Evolutionary conservation across 2,329 filamentous ascomycete species (phyloP).

Genomic region (Dactylellina haptotyla): DNA sequence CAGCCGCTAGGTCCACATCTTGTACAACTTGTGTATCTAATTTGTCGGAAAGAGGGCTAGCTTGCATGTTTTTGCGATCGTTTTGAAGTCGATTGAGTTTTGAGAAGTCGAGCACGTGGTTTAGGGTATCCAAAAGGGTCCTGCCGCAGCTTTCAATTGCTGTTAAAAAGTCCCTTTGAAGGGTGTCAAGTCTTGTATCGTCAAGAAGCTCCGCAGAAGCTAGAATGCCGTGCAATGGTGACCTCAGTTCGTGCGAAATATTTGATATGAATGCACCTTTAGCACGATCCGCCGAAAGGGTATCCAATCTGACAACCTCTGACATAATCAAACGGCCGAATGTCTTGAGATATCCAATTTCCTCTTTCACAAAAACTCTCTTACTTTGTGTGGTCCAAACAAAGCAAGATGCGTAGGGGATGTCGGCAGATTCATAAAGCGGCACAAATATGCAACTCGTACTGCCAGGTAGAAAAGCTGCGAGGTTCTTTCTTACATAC

Average conservation of each 20-base stretch:
- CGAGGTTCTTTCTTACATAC: constrained; percentile 44
- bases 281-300: constrained; percentile 63
- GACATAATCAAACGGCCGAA: constrained; percentile 69
- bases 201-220: constrained; percentile 67
- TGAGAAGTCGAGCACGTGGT: constrained; percentile 66
- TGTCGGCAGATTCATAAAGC: constrained; percentile 56
- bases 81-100: constrained; percentile 58
- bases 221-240: constrained; percentile 71
- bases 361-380: constrained; percentile 64
- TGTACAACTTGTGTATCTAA: constrained; percentile 55
- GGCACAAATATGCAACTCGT: constrained; percentile 56
- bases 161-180: constrained; percentile 65
- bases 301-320: constrained; percentile 68
- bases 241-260: constrained; percentile 71
- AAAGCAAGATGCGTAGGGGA: constrained; percentile 64
- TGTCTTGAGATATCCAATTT: constrained; percentile 66
- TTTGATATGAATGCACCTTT: constrained; percentile 71
- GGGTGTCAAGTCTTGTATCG: constrained; percentile 65
- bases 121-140: constrained; percentile 67
- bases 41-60: constrained; percentile 28
- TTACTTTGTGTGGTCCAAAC: constrained; percentile 64
- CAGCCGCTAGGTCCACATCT: constrained; percentile 61
- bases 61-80: constrained; percentile 22
- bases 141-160: constrained; percentile 67
- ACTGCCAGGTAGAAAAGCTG: constrained; percentile 53